phyloP scores from a whole-genome alignment of 495 filamentous ascomycete genomes.

The Recurvomyces mirabilis region DNA sequence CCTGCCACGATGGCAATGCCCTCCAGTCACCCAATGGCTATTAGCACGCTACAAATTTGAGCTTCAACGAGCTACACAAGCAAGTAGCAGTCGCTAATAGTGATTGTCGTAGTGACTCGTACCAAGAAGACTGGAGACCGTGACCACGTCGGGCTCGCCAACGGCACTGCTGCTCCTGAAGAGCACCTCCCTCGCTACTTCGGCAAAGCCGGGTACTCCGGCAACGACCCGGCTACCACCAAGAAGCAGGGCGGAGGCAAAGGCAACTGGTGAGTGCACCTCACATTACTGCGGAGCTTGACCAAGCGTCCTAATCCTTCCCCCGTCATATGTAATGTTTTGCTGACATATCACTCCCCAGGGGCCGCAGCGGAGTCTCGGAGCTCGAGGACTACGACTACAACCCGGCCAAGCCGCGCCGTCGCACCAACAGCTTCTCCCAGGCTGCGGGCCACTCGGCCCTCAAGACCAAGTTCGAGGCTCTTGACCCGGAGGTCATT shows the following conservation, averaged over 20 bases:
- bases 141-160: constrained; percentile 59
- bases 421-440: constrained; percentile 81
- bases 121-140: constrained; percentile 87
- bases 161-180: constrained; percentile 50
- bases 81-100: too few species aligned
- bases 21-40: too few species aligned
- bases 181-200: constrained; percentile 84
- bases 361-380: constrained; percentile 65
- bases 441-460: constrained; percentile 46
- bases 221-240: constrained; percentile 76
- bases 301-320: too few species aligned
- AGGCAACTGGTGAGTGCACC: constrained; percentile 70
- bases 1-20: too few species aligned
- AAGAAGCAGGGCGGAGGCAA: constrained; percentile 94
- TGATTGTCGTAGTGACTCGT: constrained; percentile 98
- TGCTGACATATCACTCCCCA: constrained; percentile 26
- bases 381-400: constrained; percentile 72
- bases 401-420: constrained; percentile 73
- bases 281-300: too few species aligned
- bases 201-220: constrained; percentile 72
- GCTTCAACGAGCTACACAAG: too few species aligned
- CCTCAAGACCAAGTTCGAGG: constrained; percentile 84
- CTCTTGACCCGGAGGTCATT: constrained; percentile 60
- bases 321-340: too few species aligned
- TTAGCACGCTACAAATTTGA: too few species aligned